Base-by-base conservation (phyloP, 345 rosid genomes). In the Lagerstroemia speciosa region DNA sequence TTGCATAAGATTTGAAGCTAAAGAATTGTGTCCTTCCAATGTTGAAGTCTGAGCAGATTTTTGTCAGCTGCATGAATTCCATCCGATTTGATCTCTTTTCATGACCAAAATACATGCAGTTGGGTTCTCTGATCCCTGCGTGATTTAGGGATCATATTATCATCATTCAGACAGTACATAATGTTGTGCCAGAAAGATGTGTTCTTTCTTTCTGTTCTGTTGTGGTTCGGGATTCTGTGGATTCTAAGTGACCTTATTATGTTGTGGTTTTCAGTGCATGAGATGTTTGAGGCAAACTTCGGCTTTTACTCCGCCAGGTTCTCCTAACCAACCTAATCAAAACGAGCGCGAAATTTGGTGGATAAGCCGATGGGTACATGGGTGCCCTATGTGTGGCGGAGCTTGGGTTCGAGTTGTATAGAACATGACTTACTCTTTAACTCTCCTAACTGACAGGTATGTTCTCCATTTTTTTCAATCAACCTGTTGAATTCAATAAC, bases 371-470 rank as follows among this genome's bases (percentile, higher is more conserved):
- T 94, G 99, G 99, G 96, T 88, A 32, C 85, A 83, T 46, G 91
- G 98, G 58, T 94, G 99, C 77, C 99, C 99, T 14, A 92, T 92
- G 92, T 94, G 99, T 15, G 97, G 98, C 40, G 99, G 98, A 69
- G 83, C 97, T 12, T 94, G 98, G 99, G 96, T 94, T 74, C 90
- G 92, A 65, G 99, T 92, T 60, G 94, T 90, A 45, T 95, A 85
- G 40, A 8, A 70, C 62, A 88, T 84, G 89, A 86, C 60, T n/a
- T 8, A n/a, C n/a, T 53, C 60, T 8, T 88, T 98, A n/a, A 22
- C 30, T 53, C 60, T n/a, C 19, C n/a, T 8, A 2, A 8, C 24
- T n/a, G 29, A 14, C 10, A 53, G 60, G 60, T n/a, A 12, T 1
- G 30, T 58, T 58, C 63, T 58, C 32, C 46, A 41, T 41, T 5